phyloP scores from a whole-genome alignment of 345 rosid genomes.

The Populus deltoides region DNA sequence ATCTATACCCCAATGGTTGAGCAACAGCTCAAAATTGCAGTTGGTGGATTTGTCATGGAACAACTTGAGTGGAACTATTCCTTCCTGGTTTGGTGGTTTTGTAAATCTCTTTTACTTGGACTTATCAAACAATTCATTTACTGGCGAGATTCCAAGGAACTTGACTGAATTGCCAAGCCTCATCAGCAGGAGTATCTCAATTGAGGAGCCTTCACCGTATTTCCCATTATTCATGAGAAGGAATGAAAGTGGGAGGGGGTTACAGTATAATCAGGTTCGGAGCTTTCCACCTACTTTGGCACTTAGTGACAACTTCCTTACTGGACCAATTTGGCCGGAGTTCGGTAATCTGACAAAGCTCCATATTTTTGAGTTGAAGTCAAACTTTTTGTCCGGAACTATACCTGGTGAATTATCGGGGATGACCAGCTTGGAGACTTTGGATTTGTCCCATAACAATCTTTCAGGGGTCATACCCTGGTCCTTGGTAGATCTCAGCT shows the following conservation, averaged over 20 bases:
- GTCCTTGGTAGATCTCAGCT: conserved; percentile 24
- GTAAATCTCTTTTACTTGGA: conserved; percentile 59
- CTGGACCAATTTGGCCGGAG: conserved; percentile 22
- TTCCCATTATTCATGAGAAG: conserved; percentile 58
- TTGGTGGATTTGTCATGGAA: conserved; percentile 87
- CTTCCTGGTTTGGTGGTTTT: conserved; percentile 51
- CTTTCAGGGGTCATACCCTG: conserved; percentile 19
- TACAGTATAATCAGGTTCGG: conserved; percentile 61
- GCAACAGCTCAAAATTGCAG: conserved; percentile 49
- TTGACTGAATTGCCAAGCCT: conserved; percentile 48
- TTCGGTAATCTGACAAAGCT: conserved; percentile 21
- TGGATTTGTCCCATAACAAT: conserved; percentile 24
- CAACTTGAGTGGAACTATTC: conserved; percentile 45
- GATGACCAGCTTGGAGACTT: conserved; percentile 21
- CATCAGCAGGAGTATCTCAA: conserved; percentile 34
- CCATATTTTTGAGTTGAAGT: conserved; percentile 12
- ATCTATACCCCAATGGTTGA: conserved; percentile 63
- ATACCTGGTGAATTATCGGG: conserved; percentile 26
- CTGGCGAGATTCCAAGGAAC: conserved; percentile 55
- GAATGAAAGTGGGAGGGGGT: conserved; percentile 43
- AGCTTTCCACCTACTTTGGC: conserved; percentile 23
- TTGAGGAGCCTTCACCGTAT: conserved; percentile 54
- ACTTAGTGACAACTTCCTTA: conserved; percentile 12
- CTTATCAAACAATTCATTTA: conserved; percentile 57
- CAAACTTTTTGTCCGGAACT: conserved; percentile 12